phyloP scores from a whole-genome alignment of 2,329 filamentous ascomycete genomes.

The Achaetomium macrosporum region DNA sequence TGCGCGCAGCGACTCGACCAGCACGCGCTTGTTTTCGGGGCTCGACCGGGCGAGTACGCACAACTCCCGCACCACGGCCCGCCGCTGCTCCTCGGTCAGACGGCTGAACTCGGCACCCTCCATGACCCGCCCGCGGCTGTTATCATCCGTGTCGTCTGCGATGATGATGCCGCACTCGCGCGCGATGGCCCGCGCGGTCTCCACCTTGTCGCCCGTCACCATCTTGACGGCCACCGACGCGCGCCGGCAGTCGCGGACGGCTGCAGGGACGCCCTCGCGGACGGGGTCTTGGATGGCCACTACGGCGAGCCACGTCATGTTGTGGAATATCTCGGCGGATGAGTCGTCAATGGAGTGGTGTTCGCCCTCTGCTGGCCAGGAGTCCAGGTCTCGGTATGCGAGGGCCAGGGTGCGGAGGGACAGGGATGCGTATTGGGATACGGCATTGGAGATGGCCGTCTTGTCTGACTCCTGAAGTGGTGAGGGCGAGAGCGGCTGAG shows the following conservation, averaged over 20 bases:
- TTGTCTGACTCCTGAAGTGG: not conserved
- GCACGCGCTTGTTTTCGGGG: slow-evolving; percentile 46
- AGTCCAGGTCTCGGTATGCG: slow-evolving; percentile 60
- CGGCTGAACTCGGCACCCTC: slow-evolving; percentile 52
- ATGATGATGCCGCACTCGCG: slow-evolving; percentile 68
- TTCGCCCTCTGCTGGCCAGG: slow-evolving; percentile 48
- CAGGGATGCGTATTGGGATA: slow-evolving; percentile 10
- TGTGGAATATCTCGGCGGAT: slow-evolving; percentile 14
- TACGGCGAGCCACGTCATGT: slow-evolving; percentile 71
- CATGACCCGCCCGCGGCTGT: slow-evolving; percentile 40
- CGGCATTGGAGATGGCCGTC: not conserved
- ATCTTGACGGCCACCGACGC: slow-evolving; percentile 78
- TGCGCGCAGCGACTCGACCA: slow-evolving; percentile 42
- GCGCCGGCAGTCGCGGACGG: slow-evolving; percentile 63
- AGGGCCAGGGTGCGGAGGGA: slow-evolving; percentile 46
- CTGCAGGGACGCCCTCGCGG: slow-evolving; percentile 68
- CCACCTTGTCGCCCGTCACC: slow-evolving; percentile 77
- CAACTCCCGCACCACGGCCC: slow-evolving; percentile 39
- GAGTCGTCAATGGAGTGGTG: not conserved
- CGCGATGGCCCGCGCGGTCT: slow-evolving; percentile 73
- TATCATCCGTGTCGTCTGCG: slow-evolving; percentile 22
- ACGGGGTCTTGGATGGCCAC: slow-evolving; percentile 84
- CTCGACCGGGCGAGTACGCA: slow-evolving; percentile 41
- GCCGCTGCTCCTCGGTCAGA: slow-evolving; percentile 44
- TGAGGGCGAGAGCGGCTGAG: not conserved